These are phyloP conservation scores for Actinidia arguta DNA, from an alignment of 179 eudicot genomes.

Conservation along the genomic window DNA sequence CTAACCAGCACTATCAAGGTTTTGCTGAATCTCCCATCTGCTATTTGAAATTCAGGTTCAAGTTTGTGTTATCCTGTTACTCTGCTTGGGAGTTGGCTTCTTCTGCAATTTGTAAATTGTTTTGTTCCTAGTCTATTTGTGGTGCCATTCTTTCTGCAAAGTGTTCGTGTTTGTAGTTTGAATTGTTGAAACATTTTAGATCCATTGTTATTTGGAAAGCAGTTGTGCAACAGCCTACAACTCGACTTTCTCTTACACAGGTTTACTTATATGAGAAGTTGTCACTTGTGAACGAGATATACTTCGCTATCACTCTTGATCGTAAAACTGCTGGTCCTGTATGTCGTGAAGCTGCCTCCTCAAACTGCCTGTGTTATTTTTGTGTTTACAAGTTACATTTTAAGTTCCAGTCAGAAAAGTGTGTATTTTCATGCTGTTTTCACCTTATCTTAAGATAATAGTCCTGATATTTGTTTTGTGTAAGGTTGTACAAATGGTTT, in stretches of 20 bases:
- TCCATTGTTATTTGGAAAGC: background rate
- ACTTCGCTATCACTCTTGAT: slow-evolving; percentile 96
- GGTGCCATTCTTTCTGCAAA: background rate
- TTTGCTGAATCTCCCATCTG: background rate
- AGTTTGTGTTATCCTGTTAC: background rate
- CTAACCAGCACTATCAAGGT: background rate
- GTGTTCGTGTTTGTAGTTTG: slow-evolving; percentile 7
- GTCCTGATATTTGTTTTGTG: background rate
- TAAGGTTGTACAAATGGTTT: background rate
- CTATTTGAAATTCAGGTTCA: background rate
- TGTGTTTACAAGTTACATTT: background rate
- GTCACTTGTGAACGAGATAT: slow-evolving; percentile 93
- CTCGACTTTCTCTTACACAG: slow-evolving; percentile 37
- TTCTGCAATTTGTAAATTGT: background rate
- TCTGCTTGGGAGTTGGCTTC: background rate
- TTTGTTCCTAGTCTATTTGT: background rate
- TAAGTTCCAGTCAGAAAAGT: background rate
- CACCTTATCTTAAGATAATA: background rate
- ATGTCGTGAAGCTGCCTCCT: slow-evolving; percentile 36
- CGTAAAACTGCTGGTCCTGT: slow-evolving; percentile 93
- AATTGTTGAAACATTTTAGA: background rate
- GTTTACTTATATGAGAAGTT: slow-evolving; percentile 90
- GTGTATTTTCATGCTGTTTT: background rate
- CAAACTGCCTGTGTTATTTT: slow-evolving; percentile 9
- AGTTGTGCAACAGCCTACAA: background rate